phyloP scores from a whole-genome alignment of 2,329 filamentous ascomycete genomes.

The Nannizziopsis barbatae region DNA sequence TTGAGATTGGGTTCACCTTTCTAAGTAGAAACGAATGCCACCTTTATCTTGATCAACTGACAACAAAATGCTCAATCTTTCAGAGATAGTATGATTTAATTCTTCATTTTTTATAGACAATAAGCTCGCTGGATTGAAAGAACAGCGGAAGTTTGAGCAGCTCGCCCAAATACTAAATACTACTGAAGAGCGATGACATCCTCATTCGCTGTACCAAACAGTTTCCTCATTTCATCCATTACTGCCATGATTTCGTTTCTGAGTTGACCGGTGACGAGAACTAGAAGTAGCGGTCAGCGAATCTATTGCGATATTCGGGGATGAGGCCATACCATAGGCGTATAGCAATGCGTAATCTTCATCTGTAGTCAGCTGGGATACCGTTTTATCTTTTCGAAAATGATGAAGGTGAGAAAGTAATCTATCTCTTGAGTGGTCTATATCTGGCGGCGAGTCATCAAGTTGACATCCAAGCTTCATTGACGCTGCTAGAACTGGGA shows the following conservation, averaged over 20 bases:
- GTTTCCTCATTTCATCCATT: conserved; percentile 44
- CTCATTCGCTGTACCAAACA: conserved; percentile 53
- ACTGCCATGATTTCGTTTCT: conserved; percentile 46
- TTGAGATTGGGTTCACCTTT: background rate
- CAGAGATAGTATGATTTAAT: too few species aligned
- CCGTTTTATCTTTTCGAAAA: conserved; percentile 60
- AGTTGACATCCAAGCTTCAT: conserved; percentile 92
- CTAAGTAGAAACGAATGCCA: too few species aligned
- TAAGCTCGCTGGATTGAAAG: background rate
- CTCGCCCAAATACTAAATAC: conserved; percentile 32
- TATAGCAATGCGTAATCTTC: conserved; percentile 83
- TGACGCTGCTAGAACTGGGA: conserved; percentile 73
- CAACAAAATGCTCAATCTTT: background rate
- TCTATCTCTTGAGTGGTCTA: conserved; percentile 67
- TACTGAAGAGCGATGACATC: conserved; percentile 48
- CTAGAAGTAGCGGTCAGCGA: conserved; percentile 26
- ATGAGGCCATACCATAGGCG: conserved; percentile 57
- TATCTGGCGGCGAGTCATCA: conserved; percentile 75
- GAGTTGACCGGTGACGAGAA: conserved; percentile 51
- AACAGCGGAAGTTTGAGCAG: background rate
- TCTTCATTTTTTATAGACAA: too few species aligned
- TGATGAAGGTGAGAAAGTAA: conserved; percentile 78
- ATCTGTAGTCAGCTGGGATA: conserved; percentile 36
- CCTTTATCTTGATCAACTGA: background rate
- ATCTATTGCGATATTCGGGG: background rate